A percentile compares a stretch with the other conserved stretches of the same genome.
Conservation (phyloP, 345 rosid species). For the Eucalyptus pumila region DNA sequence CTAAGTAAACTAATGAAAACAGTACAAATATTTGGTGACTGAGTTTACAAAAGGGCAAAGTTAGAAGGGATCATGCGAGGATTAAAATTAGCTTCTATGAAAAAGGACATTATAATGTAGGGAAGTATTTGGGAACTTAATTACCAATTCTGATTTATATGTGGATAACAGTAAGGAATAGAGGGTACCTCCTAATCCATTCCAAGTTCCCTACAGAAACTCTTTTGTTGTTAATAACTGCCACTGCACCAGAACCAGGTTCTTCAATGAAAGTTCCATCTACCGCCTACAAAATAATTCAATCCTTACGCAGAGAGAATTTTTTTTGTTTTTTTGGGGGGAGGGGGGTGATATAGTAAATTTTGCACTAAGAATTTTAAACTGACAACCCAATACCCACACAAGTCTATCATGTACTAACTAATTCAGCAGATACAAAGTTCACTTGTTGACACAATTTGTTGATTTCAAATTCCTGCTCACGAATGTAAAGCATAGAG, state of each 20-base stretch:
- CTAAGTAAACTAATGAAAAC: neutral
- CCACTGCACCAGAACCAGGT: slow-evolving; percentile 92
- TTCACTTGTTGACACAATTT: neutral
- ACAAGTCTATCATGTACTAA: neutral
- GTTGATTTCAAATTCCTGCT: neutral
- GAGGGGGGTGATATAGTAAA: neutral
- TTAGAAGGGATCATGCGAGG: neutral
- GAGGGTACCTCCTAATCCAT: slow-evolving; percentile 70
- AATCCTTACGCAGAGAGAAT: neutral
- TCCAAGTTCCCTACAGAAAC: slow-evolving; percentile 87
- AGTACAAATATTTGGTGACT: neutral
- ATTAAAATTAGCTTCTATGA: neutral
- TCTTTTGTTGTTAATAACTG: slow-evolving; percentile 46
- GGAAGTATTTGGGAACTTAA: neutral
- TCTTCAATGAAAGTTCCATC: slow-evolving; percentile 88
- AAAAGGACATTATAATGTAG: neutral
- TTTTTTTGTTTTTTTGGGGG: neutral
- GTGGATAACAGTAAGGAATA: neutral
- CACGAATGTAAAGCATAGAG: neutral
- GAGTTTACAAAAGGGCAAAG: neutral
- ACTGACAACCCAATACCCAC: neutral
- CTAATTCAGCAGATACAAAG: neutral
- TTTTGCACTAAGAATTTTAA: neutral
- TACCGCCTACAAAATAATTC: slow-evolving; percentile 21
- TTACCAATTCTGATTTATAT: neutral